These are phyloP conservation scores for Telopea speciosissima DNA, from an alignment of 177 flowering plant species.

Conservation along the genomic window DNA sequence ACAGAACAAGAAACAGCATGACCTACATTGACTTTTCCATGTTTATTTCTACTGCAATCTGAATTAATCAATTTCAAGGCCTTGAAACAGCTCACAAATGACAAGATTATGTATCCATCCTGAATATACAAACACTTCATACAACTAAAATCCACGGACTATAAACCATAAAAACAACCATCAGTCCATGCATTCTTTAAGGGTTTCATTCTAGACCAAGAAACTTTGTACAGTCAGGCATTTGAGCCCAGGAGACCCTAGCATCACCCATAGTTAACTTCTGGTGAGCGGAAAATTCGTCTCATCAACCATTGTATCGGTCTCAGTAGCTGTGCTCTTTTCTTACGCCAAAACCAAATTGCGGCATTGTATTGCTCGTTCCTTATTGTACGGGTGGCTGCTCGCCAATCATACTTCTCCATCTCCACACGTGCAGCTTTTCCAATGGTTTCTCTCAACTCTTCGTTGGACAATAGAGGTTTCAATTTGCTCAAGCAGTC, in stretches of 20 bases:
- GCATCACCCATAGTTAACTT: slow-evolving; percentile 37
- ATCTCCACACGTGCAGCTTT: slow-evolving; percentile 78
- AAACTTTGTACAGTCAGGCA: no score
- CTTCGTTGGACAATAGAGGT: slow-evolving; percentile 43
- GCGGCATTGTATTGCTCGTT: slow-evolving; percentile 94
- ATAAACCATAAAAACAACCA: background rate
- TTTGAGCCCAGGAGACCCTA: background rate
- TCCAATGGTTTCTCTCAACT: slow-evolving; percentile 69
- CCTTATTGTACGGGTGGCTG: slow-evolving; percentile 75
- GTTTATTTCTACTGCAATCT: background rate
- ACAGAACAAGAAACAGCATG: background rate
- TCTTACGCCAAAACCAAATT: slow-evolving; percentile 95
- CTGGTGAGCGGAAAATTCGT: slow-evolving; percentile 45
- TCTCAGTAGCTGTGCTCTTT: slow-evolving; percentile 54
- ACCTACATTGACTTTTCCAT: no score
- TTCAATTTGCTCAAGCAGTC: slow-evolving; percentile 78
- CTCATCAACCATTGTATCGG: slow-evolving; percentile 71
- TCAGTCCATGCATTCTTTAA: background rate
- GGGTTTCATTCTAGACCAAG: no score
- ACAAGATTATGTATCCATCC: background rate
- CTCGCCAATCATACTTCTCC: slow-evolving; percentile 94
- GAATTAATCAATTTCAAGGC: background rate
- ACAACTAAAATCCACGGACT: background rate
- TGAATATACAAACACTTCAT: background rate
- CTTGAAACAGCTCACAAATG: background rate